phyloP scores from a whole-genome alignment of 768 basidiomycete species.

The Russula foetens region DNA sequence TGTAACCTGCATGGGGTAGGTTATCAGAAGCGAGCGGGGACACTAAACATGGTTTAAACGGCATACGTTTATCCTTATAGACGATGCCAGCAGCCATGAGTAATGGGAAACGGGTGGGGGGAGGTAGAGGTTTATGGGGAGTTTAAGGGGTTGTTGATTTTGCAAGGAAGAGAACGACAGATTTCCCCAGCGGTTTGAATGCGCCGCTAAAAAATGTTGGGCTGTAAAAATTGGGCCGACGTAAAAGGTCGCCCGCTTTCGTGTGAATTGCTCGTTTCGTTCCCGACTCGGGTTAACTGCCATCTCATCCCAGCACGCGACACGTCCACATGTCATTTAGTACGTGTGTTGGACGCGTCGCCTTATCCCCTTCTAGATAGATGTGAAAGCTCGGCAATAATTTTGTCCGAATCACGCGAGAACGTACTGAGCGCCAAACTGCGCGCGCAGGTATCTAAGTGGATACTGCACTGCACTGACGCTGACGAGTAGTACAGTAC shows the following conservation, averaged over 20 bases:
- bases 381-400: too few species aligned
- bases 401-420: too few species aligned
- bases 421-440: too few species aligned
- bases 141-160: background rate
- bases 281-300: background rate
- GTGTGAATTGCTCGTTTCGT: constrained; percentile 1
- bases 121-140: background rate
- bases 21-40: background rate
- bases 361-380: background rate
- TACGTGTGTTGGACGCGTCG: background rate
- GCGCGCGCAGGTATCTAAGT: too few species aligned
- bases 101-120: background rate
- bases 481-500: too few species aligned
- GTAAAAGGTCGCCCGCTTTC: background rate
- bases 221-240: background rate
- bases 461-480: too few species aligned
- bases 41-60: background rate
- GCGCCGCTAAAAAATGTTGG: too few species aligned
- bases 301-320: background rate
- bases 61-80: constrained; percentile 11
- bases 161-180: background rate
- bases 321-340: too few species aligned
- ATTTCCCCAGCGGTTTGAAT: background rate
- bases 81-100: background rate
- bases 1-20: constrained; percentile 7